Percentiles rank a stretch among this genome's conserved stretches.
Conservation (phyloP, 2,329 filamentous ascomycete genomes). For the Spiromastix sp. region DNA sequence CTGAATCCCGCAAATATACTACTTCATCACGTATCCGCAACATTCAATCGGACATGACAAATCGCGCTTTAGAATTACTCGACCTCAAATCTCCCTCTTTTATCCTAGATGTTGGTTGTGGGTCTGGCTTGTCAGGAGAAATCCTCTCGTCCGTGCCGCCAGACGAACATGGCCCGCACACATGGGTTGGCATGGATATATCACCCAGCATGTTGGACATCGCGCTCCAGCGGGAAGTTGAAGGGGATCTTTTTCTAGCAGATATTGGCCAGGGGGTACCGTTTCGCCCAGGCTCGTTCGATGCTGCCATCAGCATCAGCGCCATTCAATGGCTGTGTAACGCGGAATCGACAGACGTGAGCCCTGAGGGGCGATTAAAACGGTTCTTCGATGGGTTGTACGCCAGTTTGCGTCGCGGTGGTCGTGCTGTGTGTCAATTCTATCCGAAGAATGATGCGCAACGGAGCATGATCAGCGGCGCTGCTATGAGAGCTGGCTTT, state of each 20-base stretch:
- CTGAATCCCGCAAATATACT: conserved; percentile 93
- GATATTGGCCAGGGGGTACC: conserved; percentile 95
- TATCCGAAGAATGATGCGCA: conserved; percentile 94
- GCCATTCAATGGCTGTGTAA: conserved; percentile 99
- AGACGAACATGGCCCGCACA: conserved; percentile 72
- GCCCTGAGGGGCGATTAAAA: conserved; percentile 62
- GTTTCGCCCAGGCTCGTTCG: conserved; percentile 84
- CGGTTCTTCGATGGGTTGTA: conserved; percentile 93
- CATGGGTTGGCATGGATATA: conserved; percentile 96
- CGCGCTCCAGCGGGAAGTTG: conserved; percentile 80
- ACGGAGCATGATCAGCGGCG: conserved; percentile 80
- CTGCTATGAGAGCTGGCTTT: conserved; percentile 88
- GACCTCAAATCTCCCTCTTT: conserved; percentile 68
- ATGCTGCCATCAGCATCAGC: conserved; percentile 88
- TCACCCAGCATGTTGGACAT: conserved; percentile 94
- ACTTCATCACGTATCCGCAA: conserved; percentile 91
- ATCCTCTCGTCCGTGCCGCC: conserved; percentile 66
- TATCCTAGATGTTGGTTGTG: conserved; percentile 94
- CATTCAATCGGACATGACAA: conserved; percentile 91
- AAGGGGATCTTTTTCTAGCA: conserved; percentile 85
- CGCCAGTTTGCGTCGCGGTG: conserved; percentile 69
- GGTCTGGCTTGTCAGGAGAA: conserved; percentile 86
- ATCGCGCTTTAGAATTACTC: conserved; percentile 84
- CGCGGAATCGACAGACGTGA: conserved; percentile 79
- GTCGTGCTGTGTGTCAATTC: conserved; percentile 89